Conservation (phyloP, 768 basidiomycete genomes). For the Lentinula detonsa region DNA sequence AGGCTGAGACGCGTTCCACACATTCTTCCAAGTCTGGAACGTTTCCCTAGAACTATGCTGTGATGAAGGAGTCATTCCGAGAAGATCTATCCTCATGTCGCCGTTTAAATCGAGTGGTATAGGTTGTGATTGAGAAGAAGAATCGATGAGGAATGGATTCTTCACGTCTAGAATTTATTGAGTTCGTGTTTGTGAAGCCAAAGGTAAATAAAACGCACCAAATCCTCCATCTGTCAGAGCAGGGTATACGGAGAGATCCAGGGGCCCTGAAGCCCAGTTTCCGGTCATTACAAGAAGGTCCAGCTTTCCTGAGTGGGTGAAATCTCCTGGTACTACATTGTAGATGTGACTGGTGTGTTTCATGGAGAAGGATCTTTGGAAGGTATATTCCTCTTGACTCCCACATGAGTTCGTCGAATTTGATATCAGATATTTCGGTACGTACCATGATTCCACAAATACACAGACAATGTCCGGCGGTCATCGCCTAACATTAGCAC, state of each 20-base stretch:
- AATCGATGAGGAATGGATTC: conserved; percentile 44
- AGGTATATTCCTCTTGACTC: conserved; percentile 49
- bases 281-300: conserved; percentile 88
- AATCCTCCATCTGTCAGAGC: conserved; percentile 61
- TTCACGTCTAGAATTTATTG: conserved; percentile 26
- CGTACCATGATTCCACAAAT: conserved; percentile 80
- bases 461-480: conserved; percentile 69
- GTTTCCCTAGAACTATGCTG: conserved; percentile 23
- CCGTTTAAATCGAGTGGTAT: conserved; percentile 85
- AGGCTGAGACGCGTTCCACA: conserved; percentile 57
- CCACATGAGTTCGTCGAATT: neutral
- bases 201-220: conserved; percentile 34
- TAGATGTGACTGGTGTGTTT: conserved; percentile 51
- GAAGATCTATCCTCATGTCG: conserved; percentile 83
- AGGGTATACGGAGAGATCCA: conserved; percentile 68
- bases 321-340: conserved; percentile 92
- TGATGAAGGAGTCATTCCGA: conserved; percentile 54
- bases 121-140: conserved; percentile 73
- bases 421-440: neutral
- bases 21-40: conserved; percentile 76
- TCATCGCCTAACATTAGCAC: conserved; percentile 70
- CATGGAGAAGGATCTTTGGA: conserved; percentile 43
- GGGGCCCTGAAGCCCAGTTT: conserved; percentile 35
- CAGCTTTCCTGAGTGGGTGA: conserved; percentile 85
- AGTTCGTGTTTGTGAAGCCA: neutral